phyloP scores from a whole-genome alignment of 2,329 filamentous ascomycete species.

The Colletotrichum sublineola region DNA sequence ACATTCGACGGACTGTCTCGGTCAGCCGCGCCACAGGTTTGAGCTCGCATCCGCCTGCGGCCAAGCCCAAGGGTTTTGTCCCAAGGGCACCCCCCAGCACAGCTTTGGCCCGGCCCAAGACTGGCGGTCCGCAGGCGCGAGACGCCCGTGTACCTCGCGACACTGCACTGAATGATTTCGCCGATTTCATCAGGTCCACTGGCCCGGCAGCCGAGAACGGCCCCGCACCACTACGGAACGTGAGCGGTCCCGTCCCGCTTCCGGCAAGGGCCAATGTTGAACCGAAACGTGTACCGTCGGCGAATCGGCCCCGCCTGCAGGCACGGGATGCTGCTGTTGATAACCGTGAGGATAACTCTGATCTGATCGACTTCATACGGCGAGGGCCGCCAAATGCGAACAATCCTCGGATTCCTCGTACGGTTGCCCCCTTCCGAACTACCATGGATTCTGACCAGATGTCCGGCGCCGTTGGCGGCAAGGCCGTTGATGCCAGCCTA shows the following conservation, averaged over 20 bases:
- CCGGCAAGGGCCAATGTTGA: conserved; percentile 55
- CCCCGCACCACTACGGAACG: conserved; percentile 53
- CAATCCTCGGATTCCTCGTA: conserved; percentile 81
- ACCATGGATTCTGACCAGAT: conserved; percentile 91
- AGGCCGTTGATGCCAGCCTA: conserved; percentile 69
- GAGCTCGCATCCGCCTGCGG: conserved; percentile 52
- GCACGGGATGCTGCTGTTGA: conserved; percentile 79
- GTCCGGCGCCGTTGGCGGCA: conserved; percentile 65
- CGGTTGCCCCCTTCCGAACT: conserved; percentile 86
- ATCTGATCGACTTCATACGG: conserved; percentile 95
- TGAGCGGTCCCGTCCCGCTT: conserved; percentile 47
- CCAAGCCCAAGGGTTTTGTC: conserved; percentile 45
- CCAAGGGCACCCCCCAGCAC: conserved; percentile 51
- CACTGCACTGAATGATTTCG: conserved; percentile 81
- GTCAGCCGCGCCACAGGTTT: conserved; percentile 53
- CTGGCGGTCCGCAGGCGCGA: conserved; percentile 64
- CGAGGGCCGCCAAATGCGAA: conserved; percentile 78
- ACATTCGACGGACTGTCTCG: conserved; percentile 53
- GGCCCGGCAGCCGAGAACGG: conserved; percentile 71
- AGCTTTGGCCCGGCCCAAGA: conserved; percentile 51
- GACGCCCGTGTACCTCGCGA: conserved; percentile 80
- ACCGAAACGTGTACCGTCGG: conserved; percentile 53
- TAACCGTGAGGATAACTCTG: conserved; percentile 77
- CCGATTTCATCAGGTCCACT: conserved; percentile 89
- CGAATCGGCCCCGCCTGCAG: conserved; percentile 68